These are phyloP conservation scores for Coemansia sp. DNA, from an alignment of 192 early-diverging fungal species.

Conservation along the genomic window DNA sequence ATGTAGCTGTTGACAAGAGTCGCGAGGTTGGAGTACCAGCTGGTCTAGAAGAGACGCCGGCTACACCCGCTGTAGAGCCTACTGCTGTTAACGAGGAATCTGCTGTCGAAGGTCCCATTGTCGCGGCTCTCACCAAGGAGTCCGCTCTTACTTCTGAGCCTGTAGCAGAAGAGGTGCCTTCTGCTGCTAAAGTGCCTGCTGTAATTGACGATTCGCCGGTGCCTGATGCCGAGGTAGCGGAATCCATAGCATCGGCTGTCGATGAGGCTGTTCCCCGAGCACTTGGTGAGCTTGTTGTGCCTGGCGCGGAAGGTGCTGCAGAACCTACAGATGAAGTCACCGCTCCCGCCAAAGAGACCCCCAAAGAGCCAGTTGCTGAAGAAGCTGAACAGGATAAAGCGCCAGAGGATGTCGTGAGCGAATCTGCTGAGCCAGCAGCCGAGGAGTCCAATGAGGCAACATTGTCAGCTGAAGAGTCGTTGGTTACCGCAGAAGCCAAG, in stretches of 20 bases:
- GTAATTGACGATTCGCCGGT: neutral
- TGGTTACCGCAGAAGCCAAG: no score
- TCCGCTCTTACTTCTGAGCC: neutral
- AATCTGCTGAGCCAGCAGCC: neutral
- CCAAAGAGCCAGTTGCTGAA: constrained; percentile 2
- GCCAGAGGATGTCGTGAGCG: neutral
- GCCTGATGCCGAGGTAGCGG: neutral
- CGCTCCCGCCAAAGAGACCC: neutral
- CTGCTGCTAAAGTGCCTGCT: neutral
- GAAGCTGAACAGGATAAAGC: neutral
- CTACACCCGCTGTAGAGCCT: neutral
- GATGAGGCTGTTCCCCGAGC: neutral
- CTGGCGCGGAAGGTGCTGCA: neutral
- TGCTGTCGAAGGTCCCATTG: neutral
- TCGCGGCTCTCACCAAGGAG: neutral
- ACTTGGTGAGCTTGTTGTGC: neutral
- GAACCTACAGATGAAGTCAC: neutral
- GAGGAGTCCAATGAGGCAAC: constrained; percentile 3
- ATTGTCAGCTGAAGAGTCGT: neutral
- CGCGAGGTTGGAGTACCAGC: neutral
- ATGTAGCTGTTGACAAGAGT: neutral
- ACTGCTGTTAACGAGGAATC: neutral
- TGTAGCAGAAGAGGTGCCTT: neutral
- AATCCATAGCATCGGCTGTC: neutral
- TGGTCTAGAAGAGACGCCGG: neutral